phyloP scores from a whole-genome alignment of 805 yeast genomes.

The Kockiozyma suomiensis region DNA sequence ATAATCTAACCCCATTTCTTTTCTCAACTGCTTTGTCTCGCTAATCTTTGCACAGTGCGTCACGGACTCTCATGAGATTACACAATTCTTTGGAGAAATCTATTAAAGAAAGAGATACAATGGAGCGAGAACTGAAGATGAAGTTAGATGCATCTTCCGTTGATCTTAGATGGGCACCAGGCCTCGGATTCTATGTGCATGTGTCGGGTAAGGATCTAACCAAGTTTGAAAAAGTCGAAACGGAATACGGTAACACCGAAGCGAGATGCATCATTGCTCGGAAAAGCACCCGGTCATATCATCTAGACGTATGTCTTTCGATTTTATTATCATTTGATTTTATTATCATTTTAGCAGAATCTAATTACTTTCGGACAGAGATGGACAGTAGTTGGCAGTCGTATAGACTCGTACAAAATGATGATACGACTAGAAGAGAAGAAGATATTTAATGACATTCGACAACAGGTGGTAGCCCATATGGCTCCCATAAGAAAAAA shows the following conservation, averaged over 20 bases:
- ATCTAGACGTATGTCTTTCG: constrained; percentile 10
- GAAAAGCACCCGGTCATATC: constrained; percentile 24
- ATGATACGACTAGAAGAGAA: constrained; percentile 51
- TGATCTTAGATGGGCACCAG: constrained; percentile 48
- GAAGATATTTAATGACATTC: constrained; percentile 23
- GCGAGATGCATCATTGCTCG: constrained; percentile 20
- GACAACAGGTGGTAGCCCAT: constrained; percentile 21
- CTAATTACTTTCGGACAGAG: not conserved
- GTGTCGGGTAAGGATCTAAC: constrained; percentile 40
- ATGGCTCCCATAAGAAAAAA: constrained; percentile 49
- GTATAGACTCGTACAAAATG: constrained; percentile 50
- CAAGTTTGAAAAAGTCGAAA: constrained; percentile 20
- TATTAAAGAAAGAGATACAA: constrained; percentile 36
- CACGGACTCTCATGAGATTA: constrained; percentile 40
- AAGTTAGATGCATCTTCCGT: constrained; percentile 39
- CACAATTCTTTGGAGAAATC: constrained; percentile 45
- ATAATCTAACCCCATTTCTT: not conserved
- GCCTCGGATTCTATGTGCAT: constrained; percentile 53
- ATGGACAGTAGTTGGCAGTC: constrained; percentile 57
- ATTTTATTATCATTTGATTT: not conserved
- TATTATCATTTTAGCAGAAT: not conserved
- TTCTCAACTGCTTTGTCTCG: not conserved
- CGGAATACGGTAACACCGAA: constrained; percentile 13
- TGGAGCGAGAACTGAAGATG: constrained; percentile 26
- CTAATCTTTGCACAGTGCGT: constrained; percentile 34